Evolutionary conservation across 495 filamentous ascomycete species (phyloP), one percentile per base, ranked within the genome.

Genomic region (Ascodesmis nigricans): DNA sequence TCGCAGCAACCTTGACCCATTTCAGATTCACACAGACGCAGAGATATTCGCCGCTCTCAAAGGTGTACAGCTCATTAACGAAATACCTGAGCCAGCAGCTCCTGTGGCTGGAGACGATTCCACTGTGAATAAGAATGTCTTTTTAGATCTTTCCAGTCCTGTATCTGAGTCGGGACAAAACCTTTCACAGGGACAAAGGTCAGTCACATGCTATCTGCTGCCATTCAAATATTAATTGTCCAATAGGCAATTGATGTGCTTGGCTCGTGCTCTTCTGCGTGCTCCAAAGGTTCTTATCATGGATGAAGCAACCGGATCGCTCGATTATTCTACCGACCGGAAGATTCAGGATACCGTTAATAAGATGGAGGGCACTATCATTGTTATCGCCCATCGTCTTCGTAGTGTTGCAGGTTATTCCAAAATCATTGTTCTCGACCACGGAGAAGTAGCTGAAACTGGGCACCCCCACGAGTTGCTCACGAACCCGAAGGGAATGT

Each of bases 251-350:
- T 76, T 99, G 9, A 63, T 99, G 28, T 99, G 90, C 46, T 73
- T 99, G 10, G 90, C 90, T 1, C 74, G 90, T 13, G 90, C 90
- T 0, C 65, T 99, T 29, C 75, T 99, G 46, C 93, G 83, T 59
- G 67, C 67, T 20, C 87, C 90, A 0, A 78, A 73, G 27, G 87
- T 99, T 11, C 60, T 99, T 3, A 74, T 99, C 52, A 95, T 99
- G 87, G 90, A 99, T 55, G 90, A 99, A 61, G 90, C 90, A 11
- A 99, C 90, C 4, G 90, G 87, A 0, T 91, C 80, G 1, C 95
- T 99, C 51, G 90, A 99, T 61, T 95, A 95, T 56, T 72, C 71
- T 21, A 99, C 87, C 10, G 90, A 99, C 48, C 59, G 70, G 39
- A 92, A 92, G 55, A 95, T 99, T 50, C 90, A 99, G 54, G 78